A percentile compares a stretch with the other conserved stretches of the same genome.
Evolutionary conservation across 306 rosid species (phyloP).

Genomic region (Quercus rubra): DNA sequence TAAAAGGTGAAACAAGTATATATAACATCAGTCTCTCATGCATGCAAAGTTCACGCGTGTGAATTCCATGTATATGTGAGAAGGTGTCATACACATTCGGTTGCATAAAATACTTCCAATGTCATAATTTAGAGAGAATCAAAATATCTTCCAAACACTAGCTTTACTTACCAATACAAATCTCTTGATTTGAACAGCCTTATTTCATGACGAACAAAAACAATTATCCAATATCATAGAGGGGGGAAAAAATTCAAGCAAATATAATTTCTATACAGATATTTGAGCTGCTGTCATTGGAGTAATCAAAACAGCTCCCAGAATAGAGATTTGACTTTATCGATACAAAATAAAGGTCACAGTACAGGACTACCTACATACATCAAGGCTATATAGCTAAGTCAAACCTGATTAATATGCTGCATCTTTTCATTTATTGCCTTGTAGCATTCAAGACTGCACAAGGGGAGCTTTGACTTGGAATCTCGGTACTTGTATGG

Average conservation of each 20-base stretch:
- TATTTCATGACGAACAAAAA: background rate
- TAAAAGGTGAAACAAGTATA: no score
- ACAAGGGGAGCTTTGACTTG: conserved; percentile 60
- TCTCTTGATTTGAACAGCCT: background rate
- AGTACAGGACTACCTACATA: background rate
- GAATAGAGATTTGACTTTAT: background rate
- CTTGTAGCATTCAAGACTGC: conserved; percentile 61
- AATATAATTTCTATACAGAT: background rate
- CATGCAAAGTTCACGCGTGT: no score
- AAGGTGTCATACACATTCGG: no score
- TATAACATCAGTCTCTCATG: no score
- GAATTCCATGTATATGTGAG: no score
- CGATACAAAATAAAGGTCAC: background rate
- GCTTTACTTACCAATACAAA: background rate
- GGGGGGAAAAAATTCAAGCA: background rate
- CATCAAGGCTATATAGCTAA: background rate
- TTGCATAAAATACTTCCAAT: no score
- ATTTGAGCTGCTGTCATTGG: background rate
- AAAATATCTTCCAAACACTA: background rate
- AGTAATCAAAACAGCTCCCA: background rate
- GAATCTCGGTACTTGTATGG: conserved; percentile 63
- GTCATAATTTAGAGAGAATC: background rate
- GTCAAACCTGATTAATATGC: conserved; percentile 1
- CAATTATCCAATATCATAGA: background rate
- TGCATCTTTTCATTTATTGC: conserved; percentile 35